Percentiles rank a stretch among this genome's conserved stretches.
Evolutionary conservation across 768 basidiomycete genomes (phyloP).

Genomic region (Aureoboletus auriporus): DNA sequence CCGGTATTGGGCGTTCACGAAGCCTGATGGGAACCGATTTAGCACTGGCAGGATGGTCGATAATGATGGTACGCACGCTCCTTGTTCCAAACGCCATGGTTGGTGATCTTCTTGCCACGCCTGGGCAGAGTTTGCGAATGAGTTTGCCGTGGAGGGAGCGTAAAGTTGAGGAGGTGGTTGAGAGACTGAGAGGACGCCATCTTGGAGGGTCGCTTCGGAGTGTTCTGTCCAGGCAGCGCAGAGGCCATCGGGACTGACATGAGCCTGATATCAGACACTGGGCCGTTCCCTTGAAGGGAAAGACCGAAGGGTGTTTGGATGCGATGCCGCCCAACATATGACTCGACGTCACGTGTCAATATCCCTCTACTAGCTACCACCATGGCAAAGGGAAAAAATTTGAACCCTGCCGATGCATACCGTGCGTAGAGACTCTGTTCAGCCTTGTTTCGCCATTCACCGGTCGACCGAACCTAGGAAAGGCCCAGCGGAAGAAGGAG

Average conservation of each 20-base stretch:
- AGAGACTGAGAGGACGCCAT: slow-evolving; percentile 61
- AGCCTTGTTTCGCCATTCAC: slow-evolving; percentile 3
- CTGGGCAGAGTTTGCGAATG: slow-evolving; percentile 60
- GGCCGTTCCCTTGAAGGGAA: slow-evolving; percentile 50
- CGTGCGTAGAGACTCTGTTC: slow-evolving; percentile 47
- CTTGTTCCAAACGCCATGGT: slow-evolving; percentile 77
- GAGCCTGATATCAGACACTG: slow-evolving; percentile 11
- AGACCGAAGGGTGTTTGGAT: slow-evolving; percentile 20
- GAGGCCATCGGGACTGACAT: slow-evolving; percentile 29
- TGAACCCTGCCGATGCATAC: slow-evolving; percentile 93
- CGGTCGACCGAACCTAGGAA: slow-evolving; percentile 50
- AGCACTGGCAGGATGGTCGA: slow-evolving; percentile 11
- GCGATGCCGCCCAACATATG: slow-evolving; percentile 4
- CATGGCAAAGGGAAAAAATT: slow-evolving; percentile 83
- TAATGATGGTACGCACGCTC: slow-evolving; percentile 66
- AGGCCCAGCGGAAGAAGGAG: slow-evolving; percentile 91
- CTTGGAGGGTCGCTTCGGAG: slow-evolving; percentile 61
- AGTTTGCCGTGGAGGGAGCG: slow-evolving; percentile 81
- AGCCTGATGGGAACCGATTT: slow-evolving; percentile 51
- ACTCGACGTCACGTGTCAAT: slow-evolving; percentile 28
- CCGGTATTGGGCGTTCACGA: slow-evolving; percentile 93
- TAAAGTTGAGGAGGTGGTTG: slow-evolving; percentile 92
- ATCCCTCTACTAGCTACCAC: background rate
- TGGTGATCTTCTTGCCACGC: slow-evolving; percentile 68
- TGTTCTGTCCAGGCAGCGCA: slow-evolving; percentile 27